These are phyloP conservation scores for Linum tenue DNA, from an alignment of 345 rosid species.

Conservation along the genomic window DNA sequence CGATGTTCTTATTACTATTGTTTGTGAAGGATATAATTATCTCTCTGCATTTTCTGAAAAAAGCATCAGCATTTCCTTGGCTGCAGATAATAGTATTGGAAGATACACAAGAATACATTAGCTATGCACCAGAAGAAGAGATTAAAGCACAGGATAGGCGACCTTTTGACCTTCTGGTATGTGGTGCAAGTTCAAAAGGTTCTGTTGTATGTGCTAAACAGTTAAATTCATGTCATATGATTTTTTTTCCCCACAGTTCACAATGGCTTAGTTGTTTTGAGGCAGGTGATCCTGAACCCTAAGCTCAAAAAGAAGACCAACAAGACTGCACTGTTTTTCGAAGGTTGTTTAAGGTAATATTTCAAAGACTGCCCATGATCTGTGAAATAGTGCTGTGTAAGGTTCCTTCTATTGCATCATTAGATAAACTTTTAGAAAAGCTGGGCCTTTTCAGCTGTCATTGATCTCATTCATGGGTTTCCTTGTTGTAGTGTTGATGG, in stretches of 20 bases:
- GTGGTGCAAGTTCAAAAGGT: neutral
- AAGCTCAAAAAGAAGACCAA: conserved; percentile 49
- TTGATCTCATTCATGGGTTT: neutral
- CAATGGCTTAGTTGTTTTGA: conserved; percentile 24
- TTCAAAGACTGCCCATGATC: neutral
- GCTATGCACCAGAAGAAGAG: conserved; percentile 74
- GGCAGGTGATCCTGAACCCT: conserved; percentile 85
- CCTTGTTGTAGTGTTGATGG: conserved; percentile 54
- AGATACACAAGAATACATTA: conserved; percentile 72
- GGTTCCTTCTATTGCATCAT: too few species aligned
- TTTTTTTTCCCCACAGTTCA: conserved; percentile 14
- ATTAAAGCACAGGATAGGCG: conserved; percentile 57
- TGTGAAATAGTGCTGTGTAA: too few species aligned
- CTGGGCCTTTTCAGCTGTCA: neutral
- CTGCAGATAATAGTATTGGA: conserved; percentile 78
- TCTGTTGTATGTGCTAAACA: neutral
- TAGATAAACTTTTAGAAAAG: neutral
- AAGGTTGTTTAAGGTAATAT: conserved; percentile 74
- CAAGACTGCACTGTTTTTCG: conserved; percentile 65
- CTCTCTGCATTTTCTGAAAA: neutral
- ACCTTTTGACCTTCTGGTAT: conserved; percentile 79
- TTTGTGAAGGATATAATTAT: too few species aligned
- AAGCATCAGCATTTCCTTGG: neutral
- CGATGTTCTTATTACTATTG: neutral
- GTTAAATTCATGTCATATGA: conserved; percentile 2